A percentile compares a stretch with the other conserved stretches of the same genome.
phyloP scores from a whole-genome alignment of 352 stramenopile genomes.

The Pythium sukuiense region DNA sequence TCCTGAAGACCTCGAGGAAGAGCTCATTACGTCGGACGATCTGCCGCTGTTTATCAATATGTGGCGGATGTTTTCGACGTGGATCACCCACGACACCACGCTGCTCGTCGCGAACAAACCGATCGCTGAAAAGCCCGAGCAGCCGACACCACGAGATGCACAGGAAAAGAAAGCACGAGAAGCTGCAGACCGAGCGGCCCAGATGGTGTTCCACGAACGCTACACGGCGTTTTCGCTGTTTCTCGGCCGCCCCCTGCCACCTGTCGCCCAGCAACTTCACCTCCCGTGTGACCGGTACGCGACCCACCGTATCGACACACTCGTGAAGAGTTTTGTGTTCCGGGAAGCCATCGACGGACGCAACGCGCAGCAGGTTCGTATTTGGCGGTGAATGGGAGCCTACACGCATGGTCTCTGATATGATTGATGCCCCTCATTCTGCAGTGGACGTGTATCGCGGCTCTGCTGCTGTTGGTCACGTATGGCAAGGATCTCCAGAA shows the following conservation, averaged over 20 bases:
- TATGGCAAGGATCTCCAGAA: slow-evolving; percentile 48
- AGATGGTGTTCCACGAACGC: slow-evolving; percentile 57
- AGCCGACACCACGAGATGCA: slow-evolving; percentile 25
- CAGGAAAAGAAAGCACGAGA: slow-evolving; percentile 44
- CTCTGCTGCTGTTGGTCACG: slow-evolving; percentile 65
- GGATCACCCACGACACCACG: slow-evolving; percentile 74
- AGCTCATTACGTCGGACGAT: slow-evolving; percentile 68
- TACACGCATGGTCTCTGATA: slow-evolving; percentile 1
- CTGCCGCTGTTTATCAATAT: slow-evolving; percentile 70
- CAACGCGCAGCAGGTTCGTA: slow-evolving; percentile 58
- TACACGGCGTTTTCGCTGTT: slow-evolving; percentile 72
- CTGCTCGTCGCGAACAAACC: slow-evolving; percentile 48
- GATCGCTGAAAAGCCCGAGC: slow-evolving; percentile 18
- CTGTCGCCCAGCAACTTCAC: slow-evolving; percentile 49
- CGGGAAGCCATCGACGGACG: slow-evolving; percentile 65
- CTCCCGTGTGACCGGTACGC: slow-evolving; percentile 54
- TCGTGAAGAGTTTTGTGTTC: slow-evolving; percentile 60
- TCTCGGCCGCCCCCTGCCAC: slow-evolving; percentile 49
- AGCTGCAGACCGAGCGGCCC: slow-evolving; percentile 38
- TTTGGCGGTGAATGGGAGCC: too few species aligned
- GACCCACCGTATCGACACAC: slow-evolving; percentile 52
- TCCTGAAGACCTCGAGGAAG: slow-evolving; percentile 67
- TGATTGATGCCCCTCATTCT: too few species aligned
- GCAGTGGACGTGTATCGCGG: slow-evolving; percentile 68
- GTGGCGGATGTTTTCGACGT: slow-evolving; percentile 66